Conservation (phyloP, 2,329 filamentous ascomycete species). For the Paraphaeosphaeria minitans region DNA sequence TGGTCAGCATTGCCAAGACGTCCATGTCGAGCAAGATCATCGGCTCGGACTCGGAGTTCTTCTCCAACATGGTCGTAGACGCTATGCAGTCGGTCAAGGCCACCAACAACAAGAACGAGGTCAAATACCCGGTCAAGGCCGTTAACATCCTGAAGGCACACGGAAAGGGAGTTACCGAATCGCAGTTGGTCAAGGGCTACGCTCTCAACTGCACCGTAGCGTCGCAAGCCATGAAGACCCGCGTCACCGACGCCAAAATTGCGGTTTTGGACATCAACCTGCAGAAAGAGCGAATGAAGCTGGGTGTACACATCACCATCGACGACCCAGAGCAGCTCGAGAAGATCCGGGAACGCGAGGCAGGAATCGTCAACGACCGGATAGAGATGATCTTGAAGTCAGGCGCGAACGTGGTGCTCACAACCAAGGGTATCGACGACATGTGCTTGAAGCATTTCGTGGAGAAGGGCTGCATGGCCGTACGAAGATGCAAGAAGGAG, state of each 20-base stretch:
- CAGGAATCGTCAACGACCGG: constrained; percentile 89
- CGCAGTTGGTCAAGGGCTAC: constrained; percentile 91
- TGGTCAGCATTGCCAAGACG: constrained; percentile 95
- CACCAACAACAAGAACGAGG: constrained; percentile 85
- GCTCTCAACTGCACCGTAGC: constrained; percentile 98
- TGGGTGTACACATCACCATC: constrained; percentile 97
- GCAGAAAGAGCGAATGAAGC: constrained; percentile 99
- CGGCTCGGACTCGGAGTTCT: constrained; percentile 93
- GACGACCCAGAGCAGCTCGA: constrained; percentile 97
- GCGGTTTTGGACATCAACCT: constrained; percentile 97
- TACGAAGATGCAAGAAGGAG: constrained; percentile 97
- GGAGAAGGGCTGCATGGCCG: constrained; percentile 93
- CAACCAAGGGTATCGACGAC: constrained; percentile 98
- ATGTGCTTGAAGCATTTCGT: constrained; percentile 92
- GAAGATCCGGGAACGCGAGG: constrained; percentile 92
- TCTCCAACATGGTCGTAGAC: constrained; percentile 95
- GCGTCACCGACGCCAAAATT: constrained; percentile 92
- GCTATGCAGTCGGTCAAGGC: constrained; percentile 94
- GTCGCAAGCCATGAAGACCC: constrained; percentile 95
- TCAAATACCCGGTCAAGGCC: constrained; percentile 98
- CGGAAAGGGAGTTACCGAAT: constrained; percentile 89
- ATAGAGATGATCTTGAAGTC: constrained; percentile 98
- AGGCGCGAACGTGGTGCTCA: constrained; percentile 93
- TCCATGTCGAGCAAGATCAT: constrained; percentile 99
- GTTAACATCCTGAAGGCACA: constrained; percentile 99